A percentile compares a stretch with the other conserved stretches of the same genome.
Conservation (phyloP, 148 eudicot genomes). For the Rheum nobile region DNA sequence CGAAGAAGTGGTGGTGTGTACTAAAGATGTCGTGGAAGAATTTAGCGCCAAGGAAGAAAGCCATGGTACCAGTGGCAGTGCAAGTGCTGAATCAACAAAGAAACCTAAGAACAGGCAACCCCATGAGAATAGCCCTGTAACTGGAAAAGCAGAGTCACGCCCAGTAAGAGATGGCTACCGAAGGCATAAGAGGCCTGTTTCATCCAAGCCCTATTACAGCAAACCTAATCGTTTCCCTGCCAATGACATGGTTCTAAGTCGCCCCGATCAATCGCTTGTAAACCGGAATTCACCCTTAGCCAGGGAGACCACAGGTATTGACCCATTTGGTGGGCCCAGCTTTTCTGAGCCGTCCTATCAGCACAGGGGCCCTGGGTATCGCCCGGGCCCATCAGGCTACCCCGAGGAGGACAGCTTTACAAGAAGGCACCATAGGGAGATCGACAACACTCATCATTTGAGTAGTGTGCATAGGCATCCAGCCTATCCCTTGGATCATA, state of each 20-base stretch:
- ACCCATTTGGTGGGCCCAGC: background rate
- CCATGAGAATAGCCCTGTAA: constrained; percentile 10
- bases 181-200: constrained; percentile 7
- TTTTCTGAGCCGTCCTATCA: constrained; percentile 6
- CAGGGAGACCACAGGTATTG: constrained; percentile 8
- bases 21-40: constrained; percentile 17
- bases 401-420: no score
- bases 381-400: constrained; percentile 4
- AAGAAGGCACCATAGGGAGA: constrained; percentile 1
- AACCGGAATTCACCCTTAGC: constrained; percentile 6
- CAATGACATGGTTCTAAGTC: constrained; percentile 5
- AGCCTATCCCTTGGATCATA: background rate
- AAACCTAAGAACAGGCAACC: constrained; percentile 18
- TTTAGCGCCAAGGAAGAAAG: constrained; percentile 13
- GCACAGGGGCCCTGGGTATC: constrained; percentile 12
- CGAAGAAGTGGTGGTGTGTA: constrained; percentile 9
- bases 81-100: constrained; percentile 5
- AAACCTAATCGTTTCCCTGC: constrained; percentile 17
- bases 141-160: constrained; percentile 8
- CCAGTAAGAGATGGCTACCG: constrained; percentile 1
- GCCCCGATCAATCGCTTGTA: background rate
- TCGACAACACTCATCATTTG: constrained; percentile 8
- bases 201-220: constrained; percentile 6
- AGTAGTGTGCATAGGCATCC: background rate
- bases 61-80: background rate